Conservation (phyloP, 768 basidiomycete genomes). For the Agrocybe praecox region DNA sequence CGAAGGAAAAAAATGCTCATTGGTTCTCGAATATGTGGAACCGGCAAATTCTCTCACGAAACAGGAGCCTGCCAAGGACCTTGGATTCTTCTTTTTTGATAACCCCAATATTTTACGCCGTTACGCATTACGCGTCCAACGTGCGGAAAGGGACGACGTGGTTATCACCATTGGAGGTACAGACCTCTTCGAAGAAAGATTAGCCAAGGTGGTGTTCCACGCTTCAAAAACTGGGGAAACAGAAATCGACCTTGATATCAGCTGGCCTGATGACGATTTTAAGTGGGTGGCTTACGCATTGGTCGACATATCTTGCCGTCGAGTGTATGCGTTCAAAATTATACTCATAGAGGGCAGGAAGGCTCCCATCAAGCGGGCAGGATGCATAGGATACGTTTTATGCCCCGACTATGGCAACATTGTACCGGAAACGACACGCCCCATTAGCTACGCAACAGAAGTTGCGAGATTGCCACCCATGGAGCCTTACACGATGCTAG, state of each 20-base stretch:
- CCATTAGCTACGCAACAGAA: slow-evolving; percentile 37
- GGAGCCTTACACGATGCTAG: slow-evolving; percentile 17
- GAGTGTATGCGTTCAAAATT: slow-evolving; percentile 43
- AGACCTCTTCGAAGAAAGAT: slow-evolving; percentile 22
- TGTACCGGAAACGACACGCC: slow-evolving; percentile 24
- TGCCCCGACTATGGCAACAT: slow-evolving; percentile 36
- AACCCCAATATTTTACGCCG: slow-evolving; percentile 28
- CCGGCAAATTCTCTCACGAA: slow-evolving; percentile 28
- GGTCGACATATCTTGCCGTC: slow-evolving; percentile 39
- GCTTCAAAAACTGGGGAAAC: slow-evolving; percentile 39
- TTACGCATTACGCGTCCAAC: slow-evolving; percentile 25
- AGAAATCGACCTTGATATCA: slow-evolving; percentile 35
- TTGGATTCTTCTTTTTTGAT: slow-evolving; percentile 38
- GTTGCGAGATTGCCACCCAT: slow-evolving; percentile 29
- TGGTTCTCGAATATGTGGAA: slow-evolving; percentile 40
- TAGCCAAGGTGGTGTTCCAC: slow-evolving; percentile 34
- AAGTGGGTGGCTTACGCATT: slow-evolving; percentile 40
- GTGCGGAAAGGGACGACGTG: slow-evolving; percentile 8
- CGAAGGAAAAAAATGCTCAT: slow-evolving; percentile 38
- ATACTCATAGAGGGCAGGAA: too few relatives aligned
- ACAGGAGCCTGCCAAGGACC: slow-evolving; percentile 22
- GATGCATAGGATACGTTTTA: slow-evolving; percentile 35
- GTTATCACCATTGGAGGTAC: slow-evolving; percentile 26
- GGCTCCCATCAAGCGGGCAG: slow-evolving; percentile 32
- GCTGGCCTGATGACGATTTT: slow-evolving; percentile 23